Evolutionary conservation across 2,329 filamentous ascomycete genomes (phyloP).

Genomic region (Pseudogymnoascus verrucosus): DNA sequence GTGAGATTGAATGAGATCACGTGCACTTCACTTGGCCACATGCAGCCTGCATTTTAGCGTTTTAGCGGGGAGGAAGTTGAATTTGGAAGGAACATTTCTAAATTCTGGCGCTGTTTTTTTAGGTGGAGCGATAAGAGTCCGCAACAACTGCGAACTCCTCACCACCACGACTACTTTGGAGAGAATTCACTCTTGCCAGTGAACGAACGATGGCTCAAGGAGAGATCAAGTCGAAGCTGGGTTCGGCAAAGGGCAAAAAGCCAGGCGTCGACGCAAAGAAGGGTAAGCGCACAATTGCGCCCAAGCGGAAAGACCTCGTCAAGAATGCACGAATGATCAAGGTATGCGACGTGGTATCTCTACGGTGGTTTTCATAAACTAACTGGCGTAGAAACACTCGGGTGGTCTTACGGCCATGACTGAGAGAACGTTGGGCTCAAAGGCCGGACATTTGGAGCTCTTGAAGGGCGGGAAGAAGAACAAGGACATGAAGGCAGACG

Average conservation of each 20-base stretch:
- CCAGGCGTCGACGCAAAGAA: slow-evolving; percentile 41
- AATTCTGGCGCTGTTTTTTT: neutral
- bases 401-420: slow-evolving; percentile 56
- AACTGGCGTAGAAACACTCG: slow-evolving; percentile 45
- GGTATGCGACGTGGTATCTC: slow-evolving; percentile 28
- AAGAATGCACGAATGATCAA: slow-evolving; percentile 56
- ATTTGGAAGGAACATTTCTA: neutral
- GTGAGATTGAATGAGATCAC: neutral
- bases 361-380: slow-evolving; percentile 2
- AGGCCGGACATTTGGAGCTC: slow-evolving; percentile 63
- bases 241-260: slow-evolving; percentile 23
- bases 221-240: slow-evolving; percentile 25
- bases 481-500: slow-evolving; percentile 30
- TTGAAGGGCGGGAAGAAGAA: slow-evolving; percentile 59
- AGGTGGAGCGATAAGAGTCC: neutral
- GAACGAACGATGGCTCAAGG: slow-evolving; percentile 29
- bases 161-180: neutral
- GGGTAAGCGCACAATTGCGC: slow-evolving; percentile 55
- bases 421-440: slow-evolving; percentile 57
- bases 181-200: neutral
- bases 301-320: slow-evolving; percentile 54
- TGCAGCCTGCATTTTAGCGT: neutral
- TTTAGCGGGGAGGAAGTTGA: neutral
- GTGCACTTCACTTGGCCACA: neutral
- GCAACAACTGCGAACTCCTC: neutral